Evolutionary conservation across 2,329 filamentous ascomycete genomes (phyloP).

Genomic region (Pezicula carpinea): DNA sequence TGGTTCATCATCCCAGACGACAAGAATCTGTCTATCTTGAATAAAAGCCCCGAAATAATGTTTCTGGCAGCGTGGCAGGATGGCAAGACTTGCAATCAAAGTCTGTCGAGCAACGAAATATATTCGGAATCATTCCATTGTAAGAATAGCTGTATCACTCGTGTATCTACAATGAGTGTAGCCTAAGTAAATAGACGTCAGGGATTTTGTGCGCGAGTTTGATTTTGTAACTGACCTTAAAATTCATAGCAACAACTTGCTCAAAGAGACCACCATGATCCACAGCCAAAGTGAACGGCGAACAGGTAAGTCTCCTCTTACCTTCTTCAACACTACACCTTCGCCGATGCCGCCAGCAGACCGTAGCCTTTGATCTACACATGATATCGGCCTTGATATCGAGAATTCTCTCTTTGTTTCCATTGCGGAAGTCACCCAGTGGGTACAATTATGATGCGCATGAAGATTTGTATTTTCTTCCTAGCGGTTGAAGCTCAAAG

Average conservation of each 20-base stretch:
- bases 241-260: slow-evolving; percentile 44
- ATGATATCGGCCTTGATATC: slow-evolving; percentile 58
- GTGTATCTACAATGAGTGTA: slow-evolving; percentile 64
- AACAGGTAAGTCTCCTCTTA: slow-evolving; percentile 46
- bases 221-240: slow-evolving; percentile 38
- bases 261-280: slow-evolving; percentile 45
- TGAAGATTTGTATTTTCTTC: neutral
- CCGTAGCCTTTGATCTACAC: slow-evolving; percentile 55
- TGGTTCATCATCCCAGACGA: slow-evolving; percentile 61
- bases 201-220: too few relatives aligned
- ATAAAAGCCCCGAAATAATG: slow-evolving; percentile 63
- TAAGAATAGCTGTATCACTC: slow-evolving; percentile 58
- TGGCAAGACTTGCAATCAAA: slow-evolving; percentile 58
- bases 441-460: slow-evolving; percentile 32
- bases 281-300: slow-evolving; percentile 40
- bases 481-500: too few relatives aligned
- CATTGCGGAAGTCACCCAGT: slow-evolving; percentile 36
- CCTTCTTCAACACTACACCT: slow-evolving; percentile 51
- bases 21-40: slow-evolving; percentile 47
- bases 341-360: slow-evolving; percentile 41
- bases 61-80: slow-evolving; percentile 56
- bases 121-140: slow-evolving; percentile 41
- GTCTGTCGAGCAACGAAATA: slow-evolving; percentile 52
- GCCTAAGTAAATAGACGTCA: slow-evolving; percentile 36
- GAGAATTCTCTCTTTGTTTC: slow-evolving; percentile 37